A percentile compares a stretch with the other conserved stretches of the same genome.
Evolutionary conservation across 2,329 filamentous ascomycete species (phyloP).

Genomic region (Bisporella sp.): DNA sequence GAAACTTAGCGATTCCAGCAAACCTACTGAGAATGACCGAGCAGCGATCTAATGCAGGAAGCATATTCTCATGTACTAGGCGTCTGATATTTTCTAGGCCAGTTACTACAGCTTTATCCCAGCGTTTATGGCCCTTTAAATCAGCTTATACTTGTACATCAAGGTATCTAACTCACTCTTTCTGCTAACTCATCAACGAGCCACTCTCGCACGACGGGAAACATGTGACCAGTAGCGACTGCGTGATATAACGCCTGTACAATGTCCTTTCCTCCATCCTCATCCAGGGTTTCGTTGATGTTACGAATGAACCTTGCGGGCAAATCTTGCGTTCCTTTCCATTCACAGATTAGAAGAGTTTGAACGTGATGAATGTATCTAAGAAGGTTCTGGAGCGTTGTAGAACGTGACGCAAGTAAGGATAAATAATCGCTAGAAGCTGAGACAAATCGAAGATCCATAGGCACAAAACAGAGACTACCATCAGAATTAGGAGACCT

Average conservation of each 20-base stretch:
- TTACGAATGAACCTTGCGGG: constrained; percentile 71
- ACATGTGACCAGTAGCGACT: constrained; percentile 75
- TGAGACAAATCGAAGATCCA: constrained; percentile 78
- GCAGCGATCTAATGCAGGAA: constrained; percentile 81
- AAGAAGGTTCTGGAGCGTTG: constrained; percentile 78
- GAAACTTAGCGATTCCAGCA: constrained; percentile 74
- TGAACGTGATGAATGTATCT: constrained; percentile 79
- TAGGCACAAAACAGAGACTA: constrained; percentile 56
- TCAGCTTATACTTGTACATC: constrained; percentile 7
- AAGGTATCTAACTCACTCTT: constrained; percentile 45
- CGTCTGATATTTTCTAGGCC: constrained; percentile 72
- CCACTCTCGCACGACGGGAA: constrained; percentile 75
- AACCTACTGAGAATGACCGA: constrained; percentile 76
- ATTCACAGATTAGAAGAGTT: constrained; percentile 72
- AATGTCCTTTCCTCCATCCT: constrained; percentile 58
- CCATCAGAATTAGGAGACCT: constrained; percentile 34
- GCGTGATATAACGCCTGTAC: constrained; percentile 76
- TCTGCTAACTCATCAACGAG: constrained; percentile 77
- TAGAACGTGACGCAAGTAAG: constrained; percentile 78
- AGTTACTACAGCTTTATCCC: constrained; percentile 79
- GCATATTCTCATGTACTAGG: constrained; percentile 77
- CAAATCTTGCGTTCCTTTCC: constrained; percentile 74
- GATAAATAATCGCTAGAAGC: constrained; percentile 75
- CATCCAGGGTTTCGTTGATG: constrained; percentile 67
- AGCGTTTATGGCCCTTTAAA: constrained; percentile 76